Conservation (phyloP, 176 grass and related monocot genomes). For the Stipa capillata region DNA sequence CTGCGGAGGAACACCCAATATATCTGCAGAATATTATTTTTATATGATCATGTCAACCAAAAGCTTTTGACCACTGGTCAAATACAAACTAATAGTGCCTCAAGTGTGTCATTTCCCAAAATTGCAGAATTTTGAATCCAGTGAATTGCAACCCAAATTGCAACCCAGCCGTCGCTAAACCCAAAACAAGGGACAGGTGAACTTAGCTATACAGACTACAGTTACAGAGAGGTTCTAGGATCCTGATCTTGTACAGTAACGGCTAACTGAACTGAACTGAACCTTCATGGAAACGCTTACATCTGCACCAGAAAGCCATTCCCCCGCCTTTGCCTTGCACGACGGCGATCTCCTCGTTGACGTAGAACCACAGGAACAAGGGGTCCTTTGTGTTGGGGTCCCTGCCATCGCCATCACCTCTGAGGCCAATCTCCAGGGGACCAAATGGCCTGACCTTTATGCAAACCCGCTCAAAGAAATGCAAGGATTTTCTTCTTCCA, state of each 20-base stretch:
- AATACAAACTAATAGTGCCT: too few relatives aligned
- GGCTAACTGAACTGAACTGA: background rate
- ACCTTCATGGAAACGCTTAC: constrained; percentile 36
- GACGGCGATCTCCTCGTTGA: constrained; percentile 84
- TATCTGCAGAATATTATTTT: too few relatives aligned
- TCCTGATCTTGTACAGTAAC: background rate
- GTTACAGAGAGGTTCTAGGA: background rate
- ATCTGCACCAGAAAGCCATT: constrained; percentile 75
- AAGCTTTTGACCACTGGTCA: too few relatives aligned
- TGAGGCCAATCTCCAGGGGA: constrained; percentile 46
- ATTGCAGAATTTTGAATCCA: too few relatives aligned
- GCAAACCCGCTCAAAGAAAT: constrained; percentile 61
- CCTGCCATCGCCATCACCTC: constrained; percentile 15
- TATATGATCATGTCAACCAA: too few relatives aligned
- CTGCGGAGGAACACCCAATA: too few relatives aligned
- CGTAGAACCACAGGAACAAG: constrained; percentile 84
- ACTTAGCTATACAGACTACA: background rate
- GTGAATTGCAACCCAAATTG: too few relatives aligned
- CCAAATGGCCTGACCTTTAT: too few relatives aligned
- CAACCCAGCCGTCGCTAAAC: too few relatives aligned
- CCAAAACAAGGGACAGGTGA: too few relatives aligned
- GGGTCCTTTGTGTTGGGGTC: constrained; percentile 73
- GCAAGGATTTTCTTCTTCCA: constrained; percentile 81
- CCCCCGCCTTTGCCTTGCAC: constrained; percentile 71
- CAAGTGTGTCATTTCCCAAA: too few relatives aligned